Evolutionary conservation across 257 asterid species (phyloP), one percentile per base, ranked within the genome.

Genomic region (Osmanthus fragrans): DNA sequence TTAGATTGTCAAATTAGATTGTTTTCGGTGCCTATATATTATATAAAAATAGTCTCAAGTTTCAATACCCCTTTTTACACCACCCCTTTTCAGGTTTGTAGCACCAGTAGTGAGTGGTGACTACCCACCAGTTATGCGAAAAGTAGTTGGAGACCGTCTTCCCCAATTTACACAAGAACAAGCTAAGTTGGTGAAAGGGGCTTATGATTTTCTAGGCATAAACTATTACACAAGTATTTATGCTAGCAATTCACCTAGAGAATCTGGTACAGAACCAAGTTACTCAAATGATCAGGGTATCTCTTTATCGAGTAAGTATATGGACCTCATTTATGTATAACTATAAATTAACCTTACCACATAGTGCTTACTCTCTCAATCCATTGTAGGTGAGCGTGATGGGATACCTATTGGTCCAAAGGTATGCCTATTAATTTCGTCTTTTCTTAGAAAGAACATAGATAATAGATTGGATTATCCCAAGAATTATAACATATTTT

Each of bases 201-300:
- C 84, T 5, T 19, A 60, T 7, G 87, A 84, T 64, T 80, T 58
- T 54, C n/a, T 84, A 7, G 87, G 87, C 6, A 25, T 84, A 18
- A 84, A 84, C 27, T 84, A 80, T 27, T 84, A 84, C 71, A 80
- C 87, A 1, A 0, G 81, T 3, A 18, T 49, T 19, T 84, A 77
- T 70, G 85, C 80, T 0, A 7, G 23, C 2, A 11, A 82, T 29
- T 23, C 18, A 0, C 74, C 77, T 4, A 58, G 27, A 4, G 18
- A 42, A 8, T 8, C 68, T 2, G 56, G 66, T 39, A 23, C 73
- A 9, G 7, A 34, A 23, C 71, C 74, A 70, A 78, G 66, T 47
- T 82, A 82, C 21, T 6, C 11, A 0, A 63, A 74, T 1, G 85
- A 82, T 27, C 82, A 78, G n/a, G 36, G 65, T 36, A 15, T 47